These are phyloP conservation scores for Psilocybe sp. DNA, from an alignment of 768 basidiomycete genomes.

Conservation along the genomic window DNA sequence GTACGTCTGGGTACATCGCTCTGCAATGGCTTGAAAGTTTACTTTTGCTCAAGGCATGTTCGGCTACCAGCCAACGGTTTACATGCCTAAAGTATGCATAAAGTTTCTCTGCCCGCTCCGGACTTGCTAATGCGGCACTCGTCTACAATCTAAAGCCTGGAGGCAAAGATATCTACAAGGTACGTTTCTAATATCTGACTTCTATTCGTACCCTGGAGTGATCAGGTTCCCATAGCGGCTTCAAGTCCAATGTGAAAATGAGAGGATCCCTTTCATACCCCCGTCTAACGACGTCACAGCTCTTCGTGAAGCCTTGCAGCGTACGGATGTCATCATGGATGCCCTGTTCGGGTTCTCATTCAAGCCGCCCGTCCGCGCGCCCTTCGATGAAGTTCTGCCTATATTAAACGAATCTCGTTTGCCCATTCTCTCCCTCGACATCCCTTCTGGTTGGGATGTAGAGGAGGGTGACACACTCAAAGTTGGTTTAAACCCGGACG, in stretches of 20 bases:
- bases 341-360: constrained; percentile 99
- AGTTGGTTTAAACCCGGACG: constrained; percentile 67
- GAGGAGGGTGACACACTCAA: constrained; percentile 64
- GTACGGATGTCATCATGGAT: constrained; percentile 84
- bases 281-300: constrained; percentile 42
- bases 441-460: constrained; percentile 97
- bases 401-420: constrained; percentile 60
- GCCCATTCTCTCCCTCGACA: constrained; percentile 93
- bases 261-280: constrained; percentile 73
- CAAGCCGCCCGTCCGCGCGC: constrained; percentile 82
- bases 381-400: constrained; percentile 77
- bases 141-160: constrained; percentile 60
- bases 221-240: constrained; percentile 52
- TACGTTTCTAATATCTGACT: constrained; percentile 18
- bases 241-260: constrained; percentile 83
- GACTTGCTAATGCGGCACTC: not conserved
- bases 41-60: constrained; percentile 68
- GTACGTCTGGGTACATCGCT: constrained; percentile 30
- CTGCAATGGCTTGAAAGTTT: not conserved
- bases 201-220: not conserved
- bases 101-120: not conserved
- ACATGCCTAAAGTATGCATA: constrained; percentile 86
- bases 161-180: constrained; percentile 90
- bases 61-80: constrained; percentile 85
- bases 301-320: constrained; percentile 47